Conservation (phyloP, 2,329 filamentous ascomycete species). For the Nothomitra cinnamomea region DNA sequence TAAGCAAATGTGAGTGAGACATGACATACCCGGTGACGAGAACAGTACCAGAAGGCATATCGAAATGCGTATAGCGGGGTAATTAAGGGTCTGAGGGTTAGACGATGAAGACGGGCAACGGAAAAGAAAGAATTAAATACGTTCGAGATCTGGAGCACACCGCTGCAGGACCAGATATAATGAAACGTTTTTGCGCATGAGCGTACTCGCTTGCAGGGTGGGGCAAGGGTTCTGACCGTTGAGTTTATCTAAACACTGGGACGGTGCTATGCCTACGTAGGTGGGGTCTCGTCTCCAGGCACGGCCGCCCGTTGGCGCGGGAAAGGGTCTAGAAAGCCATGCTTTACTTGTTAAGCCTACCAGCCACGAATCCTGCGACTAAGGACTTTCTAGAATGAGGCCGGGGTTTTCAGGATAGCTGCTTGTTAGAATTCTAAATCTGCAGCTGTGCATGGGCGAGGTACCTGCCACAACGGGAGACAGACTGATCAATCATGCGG, state of each 20-base stretch:
- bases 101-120: background rate
- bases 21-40: slow-evolving; percentile 71
- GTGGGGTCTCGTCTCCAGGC: too few species aligned
- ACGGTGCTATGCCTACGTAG: too few species aligned
- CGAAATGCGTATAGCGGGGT: background rate
- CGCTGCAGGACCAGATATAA: too few species aligned
- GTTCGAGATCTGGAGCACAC: background rate
- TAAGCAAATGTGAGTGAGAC: background rate
- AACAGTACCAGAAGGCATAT: slow-evolving; percentile 32
- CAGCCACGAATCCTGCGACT: too few species aligned
- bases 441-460: too few species aligned
- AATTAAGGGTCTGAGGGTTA: background rate
- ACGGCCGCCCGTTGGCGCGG: too few species aligned
- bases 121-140: background rate
- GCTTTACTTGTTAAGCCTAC: background rate
- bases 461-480: too few species aligned
- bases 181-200: too few species aligned
- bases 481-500: too few species aligned
- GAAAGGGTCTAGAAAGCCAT: slow-evolving; percentile 41
- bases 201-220: background rate
- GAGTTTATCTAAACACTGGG: too few species aligned
- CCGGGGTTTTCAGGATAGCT: background rate
- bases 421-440: background rate
- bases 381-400: background rate
- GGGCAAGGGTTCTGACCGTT: background rate